Evolutionary conservation across 2,329 filamentous ascomycete genomes (phyloP).

Genomic region (Colletotrichum sp.): DNA sequence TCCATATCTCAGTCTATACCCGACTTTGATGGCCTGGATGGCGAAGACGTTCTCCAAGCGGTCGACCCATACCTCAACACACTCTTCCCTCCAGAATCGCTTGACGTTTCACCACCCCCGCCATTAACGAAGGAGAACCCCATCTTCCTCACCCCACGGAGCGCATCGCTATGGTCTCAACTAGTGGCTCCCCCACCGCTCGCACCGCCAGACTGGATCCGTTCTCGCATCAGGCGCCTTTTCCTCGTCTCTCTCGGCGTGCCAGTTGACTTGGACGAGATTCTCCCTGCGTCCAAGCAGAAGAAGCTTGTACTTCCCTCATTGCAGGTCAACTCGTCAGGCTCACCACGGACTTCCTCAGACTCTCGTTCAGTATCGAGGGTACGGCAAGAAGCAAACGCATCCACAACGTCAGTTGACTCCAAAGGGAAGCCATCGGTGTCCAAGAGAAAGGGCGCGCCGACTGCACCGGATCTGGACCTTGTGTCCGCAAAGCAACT

Average conservation of each 20-base stretch:
- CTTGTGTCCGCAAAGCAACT: constrained; percentile 78
- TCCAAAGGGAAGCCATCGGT: constrained; percentile 58
- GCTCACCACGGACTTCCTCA: constrained; percentile 59
- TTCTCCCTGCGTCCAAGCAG: constrained; percentile 94
- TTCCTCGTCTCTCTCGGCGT: constrained; percentile 97
- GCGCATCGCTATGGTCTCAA: constrained; percentile 93
- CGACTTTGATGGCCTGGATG: constrained; percentile 67
- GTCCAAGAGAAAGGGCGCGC: constrained; percentile 58
- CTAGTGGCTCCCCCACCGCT: constrained; percentile 93
- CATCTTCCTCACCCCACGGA: constrained; percentile 84
- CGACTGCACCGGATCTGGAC: constrained; percentile 78
- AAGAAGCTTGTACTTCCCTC: constrained; percentile 96
- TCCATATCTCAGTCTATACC: constrained; percentile 61
- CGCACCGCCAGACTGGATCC: constrained; percentile 97
- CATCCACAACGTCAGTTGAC: constrained; percentile 64
- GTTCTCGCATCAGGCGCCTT: constrained; percentile 89
- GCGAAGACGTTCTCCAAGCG: constrained; percentile 64
- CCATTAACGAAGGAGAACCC: constrained; percentile 61
- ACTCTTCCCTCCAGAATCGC: constrained; percentile 66
- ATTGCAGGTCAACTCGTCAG: constrained; percentile 58
- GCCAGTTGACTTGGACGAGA: constrained; percentile 95
- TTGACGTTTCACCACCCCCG: constrained; percentile 55
- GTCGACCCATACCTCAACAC: constrained; percentile 71
- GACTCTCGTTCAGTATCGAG: constrained; percentile 57
- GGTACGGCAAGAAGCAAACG: constrained; percentile 55